Base-by-base conservation (phyloP, 2,329 filamentous ascomycete genomes). In the Xylaria sp. region DNA sequence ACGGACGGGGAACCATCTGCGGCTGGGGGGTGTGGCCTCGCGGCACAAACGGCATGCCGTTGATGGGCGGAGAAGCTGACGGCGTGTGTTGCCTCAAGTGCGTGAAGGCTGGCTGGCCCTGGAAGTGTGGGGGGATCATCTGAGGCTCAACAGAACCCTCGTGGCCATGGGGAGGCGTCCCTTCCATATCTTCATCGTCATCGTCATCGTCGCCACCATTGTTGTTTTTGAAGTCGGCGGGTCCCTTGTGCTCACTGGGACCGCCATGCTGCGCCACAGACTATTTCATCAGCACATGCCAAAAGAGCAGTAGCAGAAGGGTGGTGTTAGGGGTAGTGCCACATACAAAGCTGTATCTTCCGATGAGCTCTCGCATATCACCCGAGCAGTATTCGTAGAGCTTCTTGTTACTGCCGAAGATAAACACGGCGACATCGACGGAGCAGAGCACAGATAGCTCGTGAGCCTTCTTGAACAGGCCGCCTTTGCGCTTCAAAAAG, bases 321-420 rank as follows among this genome's bases (percentile, higher is more conserved):
- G 44, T 37, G 29, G 27, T 27, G 6, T 60, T 1, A n/a, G 13
- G 60, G 40, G 25, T 3, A 18, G 6, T 32, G 57, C 40, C 25
- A 88, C 93, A 77, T 85, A 98, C 95, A 82, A 94, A 97, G 89
- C 94, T 91, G 79, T 97, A 97, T 79, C 93, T 89, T 60, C 88
- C 88, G 73, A 99, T 90, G 59, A 97, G 92, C 72, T 98, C 93
- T 79, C 91, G 91, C 88, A 99, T 97, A 80, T 98, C 93, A 75
- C 90, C 86, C 21, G 95, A 98, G 13, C 94, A 98, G 81, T 97
- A 99, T 81, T 99, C 94, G 82, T 98, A 98, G 29, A 99, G 87
- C 84, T 98, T 98, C 87, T 98, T 99, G 82, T 99, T 99, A 83
- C 93, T 94, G 72, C 95, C 95, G 79, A 98, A 98, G 77, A 99